phyloP scores from a whole-genome alignment of 257 asterid species.

The Solanum lycopersicoides region DNA sequence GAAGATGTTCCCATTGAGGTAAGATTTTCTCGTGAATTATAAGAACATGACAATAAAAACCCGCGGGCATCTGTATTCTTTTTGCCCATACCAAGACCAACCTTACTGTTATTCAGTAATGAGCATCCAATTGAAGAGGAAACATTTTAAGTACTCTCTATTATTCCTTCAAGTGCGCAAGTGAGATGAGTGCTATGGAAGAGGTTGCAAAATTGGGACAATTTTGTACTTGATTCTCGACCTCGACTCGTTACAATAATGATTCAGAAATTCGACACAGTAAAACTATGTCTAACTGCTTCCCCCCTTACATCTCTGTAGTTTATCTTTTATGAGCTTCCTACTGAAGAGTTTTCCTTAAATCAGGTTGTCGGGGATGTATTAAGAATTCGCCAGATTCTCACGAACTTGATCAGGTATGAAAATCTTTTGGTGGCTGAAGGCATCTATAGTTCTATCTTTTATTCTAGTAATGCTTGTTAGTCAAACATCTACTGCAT shows the following conservation, averaged over 20 bases:
- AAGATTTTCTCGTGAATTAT: neutral
- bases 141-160: neutral
- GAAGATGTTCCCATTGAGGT: constrained; percentile 95
- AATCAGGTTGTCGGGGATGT: constrained; percentile 85
- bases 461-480: neutral
- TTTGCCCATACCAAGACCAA: neutral
- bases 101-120: neutral
- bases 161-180: neutral
- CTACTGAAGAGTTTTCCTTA: neutral
- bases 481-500: neutral
- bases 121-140: neutral
- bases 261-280: neutral
- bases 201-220: neutral
- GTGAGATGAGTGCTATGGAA: neutral
- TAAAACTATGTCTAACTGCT: neutral
- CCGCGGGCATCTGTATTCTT: neutral
- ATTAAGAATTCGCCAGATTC: constrained; percentile 83
- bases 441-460: neutral
- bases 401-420: constrained; percentile 88
- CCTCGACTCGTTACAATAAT: neutral
- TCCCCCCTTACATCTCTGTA: neutral
- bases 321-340: neutral
- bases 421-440: neutral
- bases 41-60: neutral
- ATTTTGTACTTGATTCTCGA: neutral